Conservation (phyloP, 352 stramenopile species). For the Thraustochytrium sp. region DNA sequence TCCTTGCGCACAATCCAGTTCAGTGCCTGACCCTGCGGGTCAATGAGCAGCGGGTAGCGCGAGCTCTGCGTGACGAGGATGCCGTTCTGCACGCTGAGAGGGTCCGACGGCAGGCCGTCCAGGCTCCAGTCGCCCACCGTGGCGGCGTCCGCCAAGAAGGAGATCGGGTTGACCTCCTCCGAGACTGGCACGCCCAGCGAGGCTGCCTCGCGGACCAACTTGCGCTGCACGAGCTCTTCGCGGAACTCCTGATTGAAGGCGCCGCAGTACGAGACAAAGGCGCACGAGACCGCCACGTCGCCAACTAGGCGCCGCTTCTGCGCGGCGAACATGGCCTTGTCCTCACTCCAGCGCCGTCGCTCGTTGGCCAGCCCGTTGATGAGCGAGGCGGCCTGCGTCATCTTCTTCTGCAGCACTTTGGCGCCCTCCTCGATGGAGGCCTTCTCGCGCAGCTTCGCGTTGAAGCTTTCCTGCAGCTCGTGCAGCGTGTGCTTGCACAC, state of each 20-base stretch:
- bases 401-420: slow-evolving; percentile 87
- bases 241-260: slow-evolving; percentile 97
- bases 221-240: slow-evolving; percentile 88
- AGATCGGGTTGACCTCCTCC: slow-evolving; percentile 89
- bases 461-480: slow-evolving; percentile 91
- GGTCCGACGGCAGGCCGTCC: slow-evolving; percentile 90
- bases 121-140: slow-evolving; percentile 98
- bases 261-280: slow-evolving; percentile 95
- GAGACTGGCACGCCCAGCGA: slow-evolving; percentile 83
- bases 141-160: slow-evolving; percentile 92
- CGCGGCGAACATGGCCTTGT: slow-evolving; percentile 94
- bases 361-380: slow-evolving; percentile 94
- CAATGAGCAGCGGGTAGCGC: slow-evolving; percentile 90
- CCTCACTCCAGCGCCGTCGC: slow-evolving; percentile 91
- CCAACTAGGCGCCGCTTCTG: slow-evolving; percentile 89
- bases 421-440: slow-evolving; percentile 92
- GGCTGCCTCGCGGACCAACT: slow-evolving; percentile 90
- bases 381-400: slow-evolving; percentile 91
- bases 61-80: slow-evolving; percentile 95
- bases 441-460: slow-evolving; percentile 94
- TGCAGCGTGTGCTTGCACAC: slow-evolving; percentile 89
- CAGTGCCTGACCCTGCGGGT: slow-evolving; percentile 93
- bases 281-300: slow-evolving; percentile 91
- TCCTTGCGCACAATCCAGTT: slow-evolving; percentile 96
- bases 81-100: slow-evolving; percentile 94